These are phyloP conservation scores for Fusarium penzigii DNA, from an alignment of 2,329 filamentous ascomycete genomes.

Conservation along the genomic window DNA sequence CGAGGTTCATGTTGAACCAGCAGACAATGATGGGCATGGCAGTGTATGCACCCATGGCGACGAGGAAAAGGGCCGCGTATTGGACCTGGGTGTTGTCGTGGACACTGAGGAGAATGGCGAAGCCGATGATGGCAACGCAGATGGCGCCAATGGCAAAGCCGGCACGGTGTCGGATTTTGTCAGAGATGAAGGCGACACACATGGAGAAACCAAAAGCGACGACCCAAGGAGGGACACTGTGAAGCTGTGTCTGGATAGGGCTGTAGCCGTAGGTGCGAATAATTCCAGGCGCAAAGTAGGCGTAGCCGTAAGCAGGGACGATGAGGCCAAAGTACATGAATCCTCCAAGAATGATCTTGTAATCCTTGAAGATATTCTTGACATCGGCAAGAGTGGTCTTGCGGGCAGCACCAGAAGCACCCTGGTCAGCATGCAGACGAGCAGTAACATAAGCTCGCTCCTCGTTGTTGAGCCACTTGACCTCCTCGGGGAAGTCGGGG, in stretches of 20 bases:
- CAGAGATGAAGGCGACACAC: conserved; percentile 70
- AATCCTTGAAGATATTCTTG: conserved; percentile 67
- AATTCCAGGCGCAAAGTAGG: conserved; percentile 75
- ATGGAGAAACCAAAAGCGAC: conserved; percentile 80
- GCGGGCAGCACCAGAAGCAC: conserved; percentile 63
- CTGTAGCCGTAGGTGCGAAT: conserved; percentile 66
- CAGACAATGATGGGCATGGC: conserved; percentile 89
- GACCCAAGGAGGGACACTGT: conserved; percentile 60
- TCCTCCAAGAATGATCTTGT: conserved; percentile 71
- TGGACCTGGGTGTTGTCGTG: conserved; percentile 67
- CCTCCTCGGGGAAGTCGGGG: conserved; percentile 73
- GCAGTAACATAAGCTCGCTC: conserved; percentile 68
- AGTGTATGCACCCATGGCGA: conserved; percentile 77
- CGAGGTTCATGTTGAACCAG: conserved; percentile 81
- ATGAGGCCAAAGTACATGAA: conserved; percentile 83
- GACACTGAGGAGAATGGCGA: conserved; percentile 71
- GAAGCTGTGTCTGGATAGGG: conserved; percentile 58
- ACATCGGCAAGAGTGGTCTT: conserved; percentile 61
- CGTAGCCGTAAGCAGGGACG: conserved; percentile 76
- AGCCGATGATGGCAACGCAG: conserved; percentile 69
- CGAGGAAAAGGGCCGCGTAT: conserved; percentile 80
- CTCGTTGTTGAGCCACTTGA: conserved; percentile 70
- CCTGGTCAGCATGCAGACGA: conserved; percentile 69
- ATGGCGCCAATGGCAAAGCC: conserved; percentile 71
- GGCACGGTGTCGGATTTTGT: conserved; percentile 72